Evolutionary conservation across 352 stramenopile species (phyloP).

Genomic region (Phytophthora pinifolia): DNA sequence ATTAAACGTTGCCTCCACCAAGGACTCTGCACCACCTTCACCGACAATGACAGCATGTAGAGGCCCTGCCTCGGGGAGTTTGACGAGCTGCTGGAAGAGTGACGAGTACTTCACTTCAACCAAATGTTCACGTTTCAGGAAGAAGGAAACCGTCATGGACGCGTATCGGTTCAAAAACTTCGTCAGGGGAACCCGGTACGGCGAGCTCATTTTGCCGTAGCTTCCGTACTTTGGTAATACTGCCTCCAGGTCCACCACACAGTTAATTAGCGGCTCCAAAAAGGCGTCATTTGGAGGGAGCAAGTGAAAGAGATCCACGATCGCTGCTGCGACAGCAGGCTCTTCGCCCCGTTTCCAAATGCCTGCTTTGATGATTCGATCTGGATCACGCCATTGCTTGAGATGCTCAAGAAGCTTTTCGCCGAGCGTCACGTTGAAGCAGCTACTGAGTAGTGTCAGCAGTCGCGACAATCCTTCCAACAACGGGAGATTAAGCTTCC

Average conservation of each 20-base stretch:
- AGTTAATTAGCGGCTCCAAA: slow-evolving; percentile 95
- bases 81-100: slow-evolving; percentile 95
- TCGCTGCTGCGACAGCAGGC: slow-evolving; percentile 92
- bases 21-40: slow-evolving; percentile 85
- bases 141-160: slow-evolving; percentile 81
- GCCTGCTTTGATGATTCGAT: slow-evolving; percentile 89
- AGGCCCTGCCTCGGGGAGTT: slow-evolving; percentile 83
- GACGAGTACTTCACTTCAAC: slow-evolving; percentile 89
- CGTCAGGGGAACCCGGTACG: slow-evolving; percentile 92
- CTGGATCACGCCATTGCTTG: slow-evolving; percentile 92
- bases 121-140: slow-evolving; percentile 85
- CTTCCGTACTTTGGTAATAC: slow-evolving; percentile 91
- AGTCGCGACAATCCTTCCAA: slow-evolving; percentile 93
- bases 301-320: slow-evolving; percentile 96
- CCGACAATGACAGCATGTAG: slow-evolving; percentile 89
- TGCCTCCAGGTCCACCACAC: slow-evolving; percentile 93
- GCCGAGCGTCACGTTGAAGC: slow-evolving; percentile 97
- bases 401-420: slow-evolving; percentile 97
- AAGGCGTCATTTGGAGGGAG: slow-evolving; percentile 95
- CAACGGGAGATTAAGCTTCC: slow-evolving; percentile 95
- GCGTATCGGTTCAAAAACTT: slow-evolving; percentile 94
- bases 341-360: slow-evolving; percentile 95
- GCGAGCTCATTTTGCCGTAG: slow-evolving; percentile 88
- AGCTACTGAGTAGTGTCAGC: slow-evolving; percentile 93
- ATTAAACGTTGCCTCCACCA: slow-evolving; percentile 94